Conservation (phyloP, 2,329 filamentous ascomycete genomes). For the Alternaria triticina region DNA sequence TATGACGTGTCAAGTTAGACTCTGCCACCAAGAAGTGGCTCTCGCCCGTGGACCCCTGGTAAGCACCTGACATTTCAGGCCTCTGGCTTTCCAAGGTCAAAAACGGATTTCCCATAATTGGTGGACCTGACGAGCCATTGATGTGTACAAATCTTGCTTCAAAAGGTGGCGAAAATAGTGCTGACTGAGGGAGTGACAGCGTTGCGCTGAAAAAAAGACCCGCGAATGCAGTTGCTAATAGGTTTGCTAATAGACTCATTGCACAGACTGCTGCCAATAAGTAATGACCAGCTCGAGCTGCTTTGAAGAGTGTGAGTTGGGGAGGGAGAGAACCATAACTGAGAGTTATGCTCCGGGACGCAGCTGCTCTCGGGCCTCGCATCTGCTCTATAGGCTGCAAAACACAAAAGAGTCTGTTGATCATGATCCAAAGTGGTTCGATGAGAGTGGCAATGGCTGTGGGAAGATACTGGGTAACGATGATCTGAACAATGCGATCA, state of each 20-base stretch:
- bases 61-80: neutral
- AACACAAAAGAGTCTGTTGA: neutral
- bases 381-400: neutral
- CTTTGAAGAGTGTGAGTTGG: neutral
- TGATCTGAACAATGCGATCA: neutral
- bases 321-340: neutral
- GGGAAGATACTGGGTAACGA: neutral
- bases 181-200: neutral
- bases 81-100: neutral
- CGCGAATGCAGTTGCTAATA: neutral
- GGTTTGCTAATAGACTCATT: neutral
- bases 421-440: neutral
- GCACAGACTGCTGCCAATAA: neutral
- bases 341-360: neutral
- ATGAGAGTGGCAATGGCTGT: neutral
- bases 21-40: neutral
- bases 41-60: neutral
- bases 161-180: neutral
- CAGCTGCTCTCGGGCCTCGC: neutral
- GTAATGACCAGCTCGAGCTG: neutral
- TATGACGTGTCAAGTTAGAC: neutral
- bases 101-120: neutral
- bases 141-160: neutral
- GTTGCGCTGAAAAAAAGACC: neutral
- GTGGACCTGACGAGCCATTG: neutral